Evolutionary conservation across 768 basidiomycete species (phyloP).

Genomic region (Trametes cubensis): DNA sequence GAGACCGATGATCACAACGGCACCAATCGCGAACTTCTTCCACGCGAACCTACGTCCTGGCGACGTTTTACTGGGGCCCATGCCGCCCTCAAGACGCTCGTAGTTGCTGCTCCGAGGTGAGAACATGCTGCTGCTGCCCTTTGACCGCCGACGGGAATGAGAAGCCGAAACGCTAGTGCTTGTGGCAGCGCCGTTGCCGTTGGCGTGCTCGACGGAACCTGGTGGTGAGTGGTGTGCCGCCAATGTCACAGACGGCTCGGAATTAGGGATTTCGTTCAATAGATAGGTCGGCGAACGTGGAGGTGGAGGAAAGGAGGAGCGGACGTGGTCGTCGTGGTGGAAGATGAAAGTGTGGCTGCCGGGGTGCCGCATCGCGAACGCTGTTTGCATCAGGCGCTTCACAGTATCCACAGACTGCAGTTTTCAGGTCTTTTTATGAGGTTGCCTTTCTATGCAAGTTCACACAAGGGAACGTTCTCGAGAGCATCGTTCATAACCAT

Average conservation of each 20-base stretch:
- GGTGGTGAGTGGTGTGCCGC: constrained; percentile 3
- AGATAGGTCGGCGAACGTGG: constrained; percentile 72
- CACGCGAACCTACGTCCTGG: constrained; percentile 44
- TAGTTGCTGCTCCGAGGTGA: constrained; percentile 50
- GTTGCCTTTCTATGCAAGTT: not conserved
- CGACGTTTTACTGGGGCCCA: constrained; percentile 48
- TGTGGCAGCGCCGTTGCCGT: constrained; percentile 7
- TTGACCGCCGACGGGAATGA: constrained; percentile 15
- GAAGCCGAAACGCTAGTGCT: not conserved
- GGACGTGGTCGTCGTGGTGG: constrained; percentile 12
- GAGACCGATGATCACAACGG: constrained; percentile 54
- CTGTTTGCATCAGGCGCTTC: not conserved
- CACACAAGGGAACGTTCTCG: constrained; percentile 3
- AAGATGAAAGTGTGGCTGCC: constrained; percentile 5
- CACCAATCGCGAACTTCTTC: constrained; percentile 70
- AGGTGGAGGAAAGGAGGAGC: constrained; percentile 66
- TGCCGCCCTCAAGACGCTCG: constrained; percentile 63
- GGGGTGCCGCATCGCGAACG: constrained; percentile 6
- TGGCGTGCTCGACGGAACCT: constrained; percentile 4
- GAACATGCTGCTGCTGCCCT: constrained; percentile 28
- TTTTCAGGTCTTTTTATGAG: no score
- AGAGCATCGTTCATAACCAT: no score
- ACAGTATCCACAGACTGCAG: not conserved
- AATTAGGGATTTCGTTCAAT: constrained; percentile 87
- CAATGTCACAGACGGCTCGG: constrained; percentile 5